Evolutionary conservation across 345 rosid genomes (phyloP).

Genomic region (Clarkia xantiana): DNA sequence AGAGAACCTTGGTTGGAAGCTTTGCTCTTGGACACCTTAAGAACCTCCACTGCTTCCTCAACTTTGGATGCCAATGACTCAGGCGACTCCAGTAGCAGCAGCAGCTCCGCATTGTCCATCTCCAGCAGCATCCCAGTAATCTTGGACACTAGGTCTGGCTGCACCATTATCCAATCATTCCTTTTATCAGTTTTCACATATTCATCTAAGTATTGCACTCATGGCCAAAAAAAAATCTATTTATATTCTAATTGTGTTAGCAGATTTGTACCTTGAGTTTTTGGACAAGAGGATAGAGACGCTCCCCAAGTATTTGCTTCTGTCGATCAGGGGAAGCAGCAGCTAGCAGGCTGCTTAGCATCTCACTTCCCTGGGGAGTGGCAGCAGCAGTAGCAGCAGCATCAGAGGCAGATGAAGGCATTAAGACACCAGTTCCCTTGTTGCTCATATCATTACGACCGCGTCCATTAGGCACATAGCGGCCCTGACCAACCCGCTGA

Average conservation of each 20-base stretch:
- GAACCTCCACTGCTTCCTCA: slow-evolving; percentile 57
- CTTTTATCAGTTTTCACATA: neutral
- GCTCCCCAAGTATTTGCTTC: slow-evolving; percentile 53
- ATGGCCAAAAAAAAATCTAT: too few relatives aligned
- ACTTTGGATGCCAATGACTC: slow-evolving; percentile 41
- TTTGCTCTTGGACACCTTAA: slow-evolving; percentile 40
- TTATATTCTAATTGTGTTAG: neutral
- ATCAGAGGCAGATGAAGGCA: slow-evolving; percentile 11
- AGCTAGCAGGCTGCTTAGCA: slow-evolving; percentile 44
- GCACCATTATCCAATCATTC: slow-evolving; percentile 6
- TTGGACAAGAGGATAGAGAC: slow-evolving; percentile 48
- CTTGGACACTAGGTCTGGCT: slow-evolving; percentile 63
- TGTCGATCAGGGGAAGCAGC: slow-evolving; percentile 42
- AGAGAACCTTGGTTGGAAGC: slow-evolving; percentile 24
- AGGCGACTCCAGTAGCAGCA: slow-evolving; percentile 47
- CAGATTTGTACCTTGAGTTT: slow-evolving; percentile 32
- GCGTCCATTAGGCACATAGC: slow-evolving; percentile 26
- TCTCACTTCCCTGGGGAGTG: slow-evolving; percentile 23
- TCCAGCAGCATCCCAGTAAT: slow-evolving; percentile 75
- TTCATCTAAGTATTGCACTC: neutral
- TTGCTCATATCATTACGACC: slow-evolving; percentile 16
- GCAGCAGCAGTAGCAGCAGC: slow-evolving; percentile 18
- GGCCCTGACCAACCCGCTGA: slow-evolving; percentile 27
- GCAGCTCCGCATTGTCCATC: slow-evolving; percentile 61
- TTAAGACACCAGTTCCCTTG: slow-evolving; percentile 19